Conservation (phyloP, 495 filamentous ascomycete genomes). For the Opeltia flavorubescens region DNA sequence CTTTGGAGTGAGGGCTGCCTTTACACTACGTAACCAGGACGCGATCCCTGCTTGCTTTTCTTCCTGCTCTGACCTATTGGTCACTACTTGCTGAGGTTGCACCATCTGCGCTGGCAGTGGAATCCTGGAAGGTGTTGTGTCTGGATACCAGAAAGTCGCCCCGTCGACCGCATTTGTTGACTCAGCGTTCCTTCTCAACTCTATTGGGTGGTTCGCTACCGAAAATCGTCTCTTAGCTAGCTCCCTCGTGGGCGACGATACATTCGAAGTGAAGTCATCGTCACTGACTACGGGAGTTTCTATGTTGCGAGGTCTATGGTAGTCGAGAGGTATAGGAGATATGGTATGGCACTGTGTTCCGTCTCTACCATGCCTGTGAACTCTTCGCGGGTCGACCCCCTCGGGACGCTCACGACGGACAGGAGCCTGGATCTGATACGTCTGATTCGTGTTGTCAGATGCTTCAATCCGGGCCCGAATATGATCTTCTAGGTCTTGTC, state of each 20-base stretch:
- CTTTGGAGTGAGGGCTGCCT: neutral
- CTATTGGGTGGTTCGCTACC: neutral
- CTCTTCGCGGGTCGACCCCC: neutral
- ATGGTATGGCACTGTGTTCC: neutral
- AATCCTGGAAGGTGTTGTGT: no score
- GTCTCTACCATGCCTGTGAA: neutral
- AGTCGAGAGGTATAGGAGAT: neutral
- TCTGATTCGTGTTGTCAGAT: neutral
- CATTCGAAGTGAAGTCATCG: neutral
- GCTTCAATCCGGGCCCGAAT: neutral
- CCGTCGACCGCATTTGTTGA: neutral
- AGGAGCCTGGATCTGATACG: neutral
- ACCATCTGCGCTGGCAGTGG: neutral
- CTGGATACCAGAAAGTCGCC: neutral
- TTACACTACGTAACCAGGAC: neutral
- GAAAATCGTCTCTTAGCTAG: neutral
- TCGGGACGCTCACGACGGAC: neutral
- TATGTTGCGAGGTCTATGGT: neutral
- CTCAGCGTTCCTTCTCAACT: neutral
- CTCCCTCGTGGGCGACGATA: neutral
- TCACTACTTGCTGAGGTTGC: neutral
- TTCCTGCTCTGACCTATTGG: neutral
- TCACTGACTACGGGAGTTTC: neutral
- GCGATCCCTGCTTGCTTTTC: neutral
- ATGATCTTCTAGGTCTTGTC: neutral